Base-by-base conservation (phyloP, 2,329 filamentous ascomycete genomes). In the Colletotrichum tropicale region DNA sequence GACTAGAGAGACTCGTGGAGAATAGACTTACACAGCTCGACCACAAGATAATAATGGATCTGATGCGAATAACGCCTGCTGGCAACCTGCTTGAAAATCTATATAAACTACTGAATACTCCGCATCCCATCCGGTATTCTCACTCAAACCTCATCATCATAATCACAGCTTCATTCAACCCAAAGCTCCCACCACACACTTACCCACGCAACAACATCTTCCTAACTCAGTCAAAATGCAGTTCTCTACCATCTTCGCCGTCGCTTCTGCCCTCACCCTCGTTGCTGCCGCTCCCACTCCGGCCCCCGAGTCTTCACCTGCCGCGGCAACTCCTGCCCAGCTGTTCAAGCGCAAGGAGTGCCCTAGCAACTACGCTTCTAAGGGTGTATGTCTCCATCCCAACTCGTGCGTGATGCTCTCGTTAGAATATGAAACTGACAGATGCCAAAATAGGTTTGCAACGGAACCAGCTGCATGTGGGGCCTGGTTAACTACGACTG, bases 131-230 rank as follows among this genome's bases (percentile, higher is more conserved):
- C 10, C 6, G 0, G 43, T 52, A 21, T 21, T 52, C 6, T 21
- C 10, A 52, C 43, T 13, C n/a, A 4, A 52, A 13, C 6, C 43
- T 52, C 43, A 52, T 52, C 43, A 52, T 13, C 43, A 52, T 12
- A 52, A 12, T 13, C 43, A 21, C 43, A 52, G 6, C n/a, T 21
- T 52, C n/a, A 52, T 21, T 24, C 43, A 13, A 52, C 4, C 10
- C 43, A 52, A 7, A 52, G 43, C 6, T 48, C n/a, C n/a, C 10
- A 21, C 7, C 43, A 48, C 43, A 48, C 10, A 48, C 10, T 1
- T 48, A 21, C 6, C 12, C 3, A 21, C 6, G 3, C 10, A 0
- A 3, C n/a, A 8, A 1, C 0, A 48, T 21, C n/a, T 5, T 13
- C n/a, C n/a, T 18, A 48, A 21, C 10, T 52, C n/a, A 52, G 43